phyloP scores from a whole-genome alignment of 1,284 basidiomycete species.

The Malassezia restricta region DNA sequence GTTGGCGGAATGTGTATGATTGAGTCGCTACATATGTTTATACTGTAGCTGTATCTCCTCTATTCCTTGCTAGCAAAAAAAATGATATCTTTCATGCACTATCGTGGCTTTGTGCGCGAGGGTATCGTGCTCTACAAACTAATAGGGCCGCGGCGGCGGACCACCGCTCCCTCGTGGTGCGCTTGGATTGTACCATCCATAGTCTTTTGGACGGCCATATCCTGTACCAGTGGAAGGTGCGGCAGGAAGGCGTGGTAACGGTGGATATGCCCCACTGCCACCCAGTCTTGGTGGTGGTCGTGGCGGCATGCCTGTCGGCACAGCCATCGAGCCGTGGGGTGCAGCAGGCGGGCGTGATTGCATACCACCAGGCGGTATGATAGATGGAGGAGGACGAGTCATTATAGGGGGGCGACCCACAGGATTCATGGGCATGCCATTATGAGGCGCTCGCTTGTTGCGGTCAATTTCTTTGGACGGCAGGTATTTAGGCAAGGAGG shows the following conservation, averaged over 20 bases:
- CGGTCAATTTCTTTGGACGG: slow-evolving; percentile 42
- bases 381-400: background rate
- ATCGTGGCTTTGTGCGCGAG: background rate
- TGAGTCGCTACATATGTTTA: background rate
- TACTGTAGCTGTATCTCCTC: background rate
- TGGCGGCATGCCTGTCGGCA: background rate
- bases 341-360: background rate
- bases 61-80: slow-evolving; percentile 6
- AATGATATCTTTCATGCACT: slow-evolving; percentile 13
- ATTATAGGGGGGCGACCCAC: background rate
- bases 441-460: slow-evolving; percentile 15
- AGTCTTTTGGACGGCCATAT: slow-evolving; percentile 4
- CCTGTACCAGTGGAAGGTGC: background rate
- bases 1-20: background rate
- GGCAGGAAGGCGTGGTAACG: slow-evolving; percentile 11
- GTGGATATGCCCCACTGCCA: slow-evolving; percentile 8
- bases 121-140: background rate
- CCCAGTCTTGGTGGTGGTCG: background rate
- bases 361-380: background rate
- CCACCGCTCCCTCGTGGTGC: background rate
- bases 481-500: slow-evolving; percentile 38
- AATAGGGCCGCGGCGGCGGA: background rate
- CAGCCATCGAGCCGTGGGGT: no score
- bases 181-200: slow-evolving; percentile 15
- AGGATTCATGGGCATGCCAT: background rate